Evolutionary conservation across 306 rosid genomes (phyloP), one percentile per base, ranked within the genome.

Genomic region (Sesbania bispinosa): DNA sequence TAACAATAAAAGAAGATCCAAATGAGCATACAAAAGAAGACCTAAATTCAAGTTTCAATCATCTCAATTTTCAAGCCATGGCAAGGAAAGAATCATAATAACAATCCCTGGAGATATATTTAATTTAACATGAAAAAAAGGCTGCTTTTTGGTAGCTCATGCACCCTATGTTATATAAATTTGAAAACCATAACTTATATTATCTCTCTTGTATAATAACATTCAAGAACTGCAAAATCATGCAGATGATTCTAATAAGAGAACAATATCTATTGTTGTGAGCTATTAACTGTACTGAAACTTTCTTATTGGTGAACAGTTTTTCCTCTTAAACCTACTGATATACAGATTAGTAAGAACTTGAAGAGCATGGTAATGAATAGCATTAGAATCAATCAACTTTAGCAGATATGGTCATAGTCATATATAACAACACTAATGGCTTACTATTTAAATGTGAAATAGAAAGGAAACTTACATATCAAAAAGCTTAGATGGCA

Each of bases 401-500:
- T 27, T 4, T 15, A 78, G 30, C 26, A 69, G 33, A 68, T 54
- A 45, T 36, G 41, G 8, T 47, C 53, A 74, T 13, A 36, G 4
- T 27, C 62, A 46, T 13, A 50, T 0, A 35, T 8, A 21, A 29
- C 20, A 35, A 60, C 52, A 77, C 61, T 18, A 41, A 27, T 46
- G 59, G n/a, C 24, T 24, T 50, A 48, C 9, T 3, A 50, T 33
- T 32, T 20, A 73, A 78, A 69, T 38, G 23, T 2, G 11, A 63
- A 53, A 66, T 67, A 50, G 51, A 74, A 84, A 62, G 69, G 69
- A 72, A 71, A 42, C 97, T 89, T 85, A 92, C 96, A 26, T n/a
- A 18, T 84, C 62, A 24, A 85, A 92, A 74, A 92, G 85, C 80
- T 92, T 92, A 46, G 91, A 87, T 9, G 96, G 97, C 42, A 89